Conservation (phyloP, 371 early-diverging fungal species). For the Saksenaea oblongispora region DNA sequence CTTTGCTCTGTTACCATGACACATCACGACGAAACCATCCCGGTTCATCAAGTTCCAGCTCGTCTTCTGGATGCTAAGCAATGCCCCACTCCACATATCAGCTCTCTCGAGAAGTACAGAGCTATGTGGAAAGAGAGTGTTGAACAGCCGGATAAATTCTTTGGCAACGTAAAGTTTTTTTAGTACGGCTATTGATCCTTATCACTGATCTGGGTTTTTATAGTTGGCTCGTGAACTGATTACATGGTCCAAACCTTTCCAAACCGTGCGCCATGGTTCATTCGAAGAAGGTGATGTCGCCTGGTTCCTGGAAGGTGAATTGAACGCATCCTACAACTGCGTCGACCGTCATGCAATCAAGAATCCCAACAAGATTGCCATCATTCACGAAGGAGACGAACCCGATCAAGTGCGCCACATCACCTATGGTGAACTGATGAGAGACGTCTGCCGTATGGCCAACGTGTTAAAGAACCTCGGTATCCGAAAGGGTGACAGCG, state of each 20-base stretch:
- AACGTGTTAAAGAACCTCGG: slow-evolving; percentile 80
- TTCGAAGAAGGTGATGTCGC: slow-evolving; percentile 79
- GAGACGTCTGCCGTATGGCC: slow-evolving; percentile 81
- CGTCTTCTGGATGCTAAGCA: slow-evolving; percentile 50
- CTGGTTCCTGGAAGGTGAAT: slow-evolving; percentile 94
- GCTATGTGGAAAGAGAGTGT: slow-evolving; percentile 79
- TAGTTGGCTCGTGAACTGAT: slow-evolving; percentile 73
- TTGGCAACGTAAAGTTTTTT: slow-evolving; percentile 67
- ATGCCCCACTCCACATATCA: slow-evolving; percentile 70
- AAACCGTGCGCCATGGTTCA: slow-evolving; percentile 62
- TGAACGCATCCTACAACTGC: slow-evolving; percentile 97
- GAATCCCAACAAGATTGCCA: slow-evolving; percentile 71
- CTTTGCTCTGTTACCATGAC: not conserved
- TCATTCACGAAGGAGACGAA: slow-evolving; percentile 92
- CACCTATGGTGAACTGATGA: slow-evolving; percentile 85
- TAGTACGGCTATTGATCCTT: not conserved
- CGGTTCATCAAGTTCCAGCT: slow-evolving; percentile 54
- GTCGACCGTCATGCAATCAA: slow-evolving; percentile 90
- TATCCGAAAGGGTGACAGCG: slow-evolving; percentile 89
- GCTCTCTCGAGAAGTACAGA: slow-evolving; percentile 77
- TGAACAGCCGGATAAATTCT: slow-evolving; percentile 81
- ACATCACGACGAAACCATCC: slow-evolving; percentile 9
- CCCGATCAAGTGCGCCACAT: slow-evolving; percentile 71
- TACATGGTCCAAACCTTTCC: slow-evolving; percentile 79
- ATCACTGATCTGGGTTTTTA: slow-evolving; percentile 2